Evolutionary conservation across 164 flowering plant species (phyloP), one percentile per base, ranked within the genome.

Genomic region (Amborella trichopoda): DNA sequence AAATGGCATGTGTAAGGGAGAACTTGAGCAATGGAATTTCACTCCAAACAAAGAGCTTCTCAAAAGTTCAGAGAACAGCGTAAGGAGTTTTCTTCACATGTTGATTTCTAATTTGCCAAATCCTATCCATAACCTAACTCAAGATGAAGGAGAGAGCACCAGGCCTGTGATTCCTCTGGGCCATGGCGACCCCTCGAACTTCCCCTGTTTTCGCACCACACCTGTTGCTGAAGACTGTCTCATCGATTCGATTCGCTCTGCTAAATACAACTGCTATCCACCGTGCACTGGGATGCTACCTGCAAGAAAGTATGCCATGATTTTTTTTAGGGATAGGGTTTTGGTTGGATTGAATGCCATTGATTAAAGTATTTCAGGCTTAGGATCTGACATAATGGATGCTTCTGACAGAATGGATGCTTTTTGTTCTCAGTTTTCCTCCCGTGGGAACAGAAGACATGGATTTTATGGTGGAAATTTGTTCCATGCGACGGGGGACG

Each of bases 151-250:
- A 9, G 48, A 42, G 9, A 74, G 71, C 20, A 5, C 33, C 4
- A 55, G 75, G 33, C 55, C 60, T 0, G 27, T 54, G 12, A 58
- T 79, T 37, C 70, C 72, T 27, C 64, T 83, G 28, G 82, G 75
- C 27, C 75, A 67, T 23, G 93, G 93, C 23, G 93, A 83, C 40
- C 93, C 93, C 17, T 61, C 73, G 3, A 50, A 30, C 4, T 68
- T 61, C 27, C 63, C 66, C 2, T 62, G 54, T 34, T 70, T 68
- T 20, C 52, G 67, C 2, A 65, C 73, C 3, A 8, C 61, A 5
- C 14, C 45, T 0, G 26, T 37, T 8, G 73, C 73, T 4, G 61
- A 57, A 36, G 67, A 74, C 10, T 71, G 75, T 20, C 44, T 74
- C 13, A 59, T 50, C 4, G 57, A 57, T 5, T 53, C 75, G 6